Base-by-base conservation (phyloP, 73 alveolate species). In the Tetrahymena elliotti region DNA sequence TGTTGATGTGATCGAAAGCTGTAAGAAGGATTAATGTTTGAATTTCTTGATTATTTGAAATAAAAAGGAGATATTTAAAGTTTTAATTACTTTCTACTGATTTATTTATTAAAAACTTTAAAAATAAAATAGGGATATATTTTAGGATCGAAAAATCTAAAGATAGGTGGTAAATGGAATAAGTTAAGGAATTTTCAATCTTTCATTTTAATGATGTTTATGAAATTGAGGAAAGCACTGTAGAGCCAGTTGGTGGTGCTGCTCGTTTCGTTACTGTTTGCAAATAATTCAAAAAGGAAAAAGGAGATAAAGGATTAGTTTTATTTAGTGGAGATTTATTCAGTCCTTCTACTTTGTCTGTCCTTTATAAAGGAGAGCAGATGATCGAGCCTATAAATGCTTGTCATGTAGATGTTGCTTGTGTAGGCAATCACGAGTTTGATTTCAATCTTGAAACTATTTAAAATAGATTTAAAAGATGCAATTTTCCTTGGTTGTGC, bases 401-500 rank as follows among this genome's bases (percentile, higher is more conserved):
- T 31, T 52, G 95, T 92, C 84, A 92, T 35, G 96, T 97, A 18
- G 98, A 97, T 84, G 97, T 96, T 5, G 95, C 98, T n/a, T 97
- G 99, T 93, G 54, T 96, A n/a, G 99, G 99, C n/a, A 97, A 97
- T 84, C 99, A 97, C 94, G 99, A 97, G 94, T 97, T 97, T 93
- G 99, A 97, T 83, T 97, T 93, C 94, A 97, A 97, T 18, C 93
- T 97, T 22, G 96, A 94, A 39, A 38, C 95, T 16, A 93, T 97
- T 18, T 95, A 40, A 53, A 95, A 95, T 27, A 92, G 97, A 20
- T 93, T 94, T 2, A 41, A 83, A 41, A n/a, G 84, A 47, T 94
- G 98, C 11, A 92, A 95, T 37, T 88, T 95, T 20, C 96, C 98
- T 38, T 97, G 99, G 99, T 93, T 97, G 35, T 94, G 96, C 83